Conservation (phyloP, 768 basidiomycete species). For the Lactifluus rugatus region DNA sequence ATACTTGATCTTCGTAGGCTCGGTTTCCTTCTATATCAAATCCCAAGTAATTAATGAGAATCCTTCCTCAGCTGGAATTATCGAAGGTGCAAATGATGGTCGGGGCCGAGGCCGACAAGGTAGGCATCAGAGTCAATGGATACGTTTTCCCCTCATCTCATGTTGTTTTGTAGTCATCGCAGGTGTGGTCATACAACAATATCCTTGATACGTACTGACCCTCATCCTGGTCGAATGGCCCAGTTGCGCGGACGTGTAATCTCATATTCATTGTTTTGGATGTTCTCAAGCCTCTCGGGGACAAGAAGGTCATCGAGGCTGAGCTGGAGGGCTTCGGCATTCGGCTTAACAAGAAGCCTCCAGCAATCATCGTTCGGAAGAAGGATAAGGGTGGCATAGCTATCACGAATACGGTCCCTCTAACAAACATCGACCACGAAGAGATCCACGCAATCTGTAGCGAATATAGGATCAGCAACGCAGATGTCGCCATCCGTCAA, state of each 20-base stretch:
- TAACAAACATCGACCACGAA: constrained; percentile 91
- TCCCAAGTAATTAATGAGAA: constrained; percentile 14
- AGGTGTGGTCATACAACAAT: constrained; percentile 36
- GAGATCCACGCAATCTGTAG: constrained; percentile 92
- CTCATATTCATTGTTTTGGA: constrained; percentile 98
- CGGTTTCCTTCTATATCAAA: background rate
- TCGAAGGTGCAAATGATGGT: constrained; percentile 95
- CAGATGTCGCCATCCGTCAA: constrained; percentile 87
- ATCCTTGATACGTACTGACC: background rate
- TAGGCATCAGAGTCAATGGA: constrained; percentile 26
- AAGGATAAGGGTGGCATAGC: constrained; percentile 91
- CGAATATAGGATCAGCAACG: constrained; percentile 87
- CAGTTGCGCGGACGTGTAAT: constrained; percentile 96
- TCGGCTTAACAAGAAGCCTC: constrained; percentile 89
- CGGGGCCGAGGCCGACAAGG: constrained; percentile 94
- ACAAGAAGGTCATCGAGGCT: constrained; percentile 82
- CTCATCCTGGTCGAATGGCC: constrained; percentile 12
- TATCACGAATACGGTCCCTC: constrained; percentile 92
- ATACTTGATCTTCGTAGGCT: constrained; percentile 81
- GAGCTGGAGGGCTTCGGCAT: constrained; percentile 99
- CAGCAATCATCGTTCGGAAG: constrained; percentile 70
- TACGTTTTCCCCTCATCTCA: background rate
- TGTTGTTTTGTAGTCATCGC: constrained; percentile 51
- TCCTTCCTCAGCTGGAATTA: constrained; percentile 69
- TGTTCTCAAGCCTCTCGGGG: constrained; percentile 94